phyloP scores from a whole-genome alignment of 148 eudicot genomes.

The Fagopyrum tataricum region DNA sequence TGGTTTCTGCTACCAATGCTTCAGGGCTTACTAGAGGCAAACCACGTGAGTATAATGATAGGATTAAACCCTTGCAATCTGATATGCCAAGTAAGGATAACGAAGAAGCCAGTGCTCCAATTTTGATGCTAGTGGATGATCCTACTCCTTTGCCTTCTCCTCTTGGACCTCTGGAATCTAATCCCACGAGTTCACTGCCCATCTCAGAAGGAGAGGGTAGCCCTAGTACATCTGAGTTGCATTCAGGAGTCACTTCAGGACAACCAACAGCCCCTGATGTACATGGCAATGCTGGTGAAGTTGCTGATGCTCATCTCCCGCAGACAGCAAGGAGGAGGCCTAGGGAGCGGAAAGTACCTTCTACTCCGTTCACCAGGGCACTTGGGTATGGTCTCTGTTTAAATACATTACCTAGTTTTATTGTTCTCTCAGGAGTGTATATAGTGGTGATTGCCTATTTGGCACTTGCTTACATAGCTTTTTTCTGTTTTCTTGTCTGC shows the following conservation, averaged over 20 bases:
- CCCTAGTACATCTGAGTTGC: neutral
- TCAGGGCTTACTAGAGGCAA: constrained; percentile 78
- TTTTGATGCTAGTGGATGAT: neutral
- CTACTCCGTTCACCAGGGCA: constrained; percentile 90
- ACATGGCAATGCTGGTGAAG: neutral
- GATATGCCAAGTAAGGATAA: neutral
- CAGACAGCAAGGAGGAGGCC: constrained; percentile 38
- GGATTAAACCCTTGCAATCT: neutral
- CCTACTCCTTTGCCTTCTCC: constrained; percentile 4
- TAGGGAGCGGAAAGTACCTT: constrained; percentile 88
- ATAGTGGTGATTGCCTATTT: neutral
- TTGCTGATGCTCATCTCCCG: neutral
- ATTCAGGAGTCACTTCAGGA: constrained; percentile 10
- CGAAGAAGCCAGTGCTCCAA: constrained; percentile 12
- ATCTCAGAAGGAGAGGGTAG: neutral
- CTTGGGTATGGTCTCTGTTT: constrained; percentile 48
- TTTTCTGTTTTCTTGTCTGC: neutral
- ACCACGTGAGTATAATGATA: constrained; percentile 16
- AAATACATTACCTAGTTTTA: neutral
- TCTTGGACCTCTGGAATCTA: neutral
- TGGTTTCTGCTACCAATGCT: constrained; percentile 44
- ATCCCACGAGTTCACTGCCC: neutral
- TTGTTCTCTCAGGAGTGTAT: neutral
- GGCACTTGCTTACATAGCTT: neutral
- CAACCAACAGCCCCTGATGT: constrained; percentile 1